phyloP scores from a whole-genome alignment of 345 rosid genomes.

The Lumnitzera littorea region DNA sequence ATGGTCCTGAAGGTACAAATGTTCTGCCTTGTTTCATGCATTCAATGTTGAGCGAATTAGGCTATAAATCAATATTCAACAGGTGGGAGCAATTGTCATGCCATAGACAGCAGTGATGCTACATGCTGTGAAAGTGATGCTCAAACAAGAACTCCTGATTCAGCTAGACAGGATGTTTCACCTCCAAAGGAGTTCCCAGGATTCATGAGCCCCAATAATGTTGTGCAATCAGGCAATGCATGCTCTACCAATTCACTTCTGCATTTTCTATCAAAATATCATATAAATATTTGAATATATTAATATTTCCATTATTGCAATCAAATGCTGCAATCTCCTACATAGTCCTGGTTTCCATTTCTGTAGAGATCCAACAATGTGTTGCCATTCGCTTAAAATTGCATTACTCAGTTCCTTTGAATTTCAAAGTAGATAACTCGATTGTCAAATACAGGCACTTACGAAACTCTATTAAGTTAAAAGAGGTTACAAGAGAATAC shows the following conservation, averaged over 20 bases:
- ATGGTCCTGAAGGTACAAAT: slow-evolving; percentile 23
- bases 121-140: slow-evolving; percentile 22
- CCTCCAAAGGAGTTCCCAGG: slow-evolving; percentile 62
- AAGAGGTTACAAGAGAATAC: too few relatives aligned
- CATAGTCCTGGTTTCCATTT: too few relatives aligned
- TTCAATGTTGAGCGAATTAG: slow-evolving; percentile 8
- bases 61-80: slow-evolving; percentile 15
- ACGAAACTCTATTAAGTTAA: too few relatives aligned
- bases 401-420: too few relatives aligned
- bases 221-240: slow-evolving; percentile 49
- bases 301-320: background rate
- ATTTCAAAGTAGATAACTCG: too few relatives aligned
- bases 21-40: slow-evolving; percentile 1
- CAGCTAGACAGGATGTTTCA: slow-evolving; percentile 32
- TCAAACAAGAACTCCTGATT: slow-evolving; percentile 25
- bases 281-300: background rate
- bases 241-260: too few relatives aligned
- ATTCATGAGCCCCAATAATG: slow-evolving; percentile 54
- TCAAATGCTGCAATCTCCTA: too few relatives aligned
- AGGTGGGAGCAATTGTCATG: slow-evolving; percentile 36
- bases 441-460: too few relatives aligned
- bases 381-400: background rate
- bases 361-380: too few relatives aligned
- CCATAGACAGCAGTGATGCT: slow-evolving; percentile 26
- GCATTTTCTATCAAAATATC: background rate